Conservation (phyloP, 345 rosid species). For the Tarenaya hassleriana region DNA sequence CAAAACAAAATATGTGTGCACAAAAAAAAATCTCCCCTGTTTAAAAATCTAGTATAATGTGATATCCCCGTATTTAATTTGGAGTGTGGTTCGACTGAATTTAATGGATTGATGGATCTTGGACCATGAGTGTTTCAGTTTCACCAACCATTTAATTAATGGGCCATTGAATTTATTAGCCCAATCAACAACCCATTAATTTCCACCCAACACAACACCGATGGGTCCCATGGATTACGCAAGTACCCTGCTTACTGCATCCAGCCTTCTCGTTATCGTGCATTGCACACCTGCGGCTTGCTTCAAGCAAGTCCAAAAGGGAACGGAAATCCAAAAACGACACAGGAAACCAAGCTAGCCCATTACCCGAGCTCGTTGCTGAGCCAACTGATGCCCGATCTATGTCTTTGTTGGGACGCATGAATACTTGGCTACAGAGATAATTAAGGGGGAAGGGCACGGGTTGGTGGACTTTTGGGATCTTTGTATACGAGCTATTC, state of each 20-base stretch:
- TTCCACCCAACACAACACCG: too few relatives aligned
- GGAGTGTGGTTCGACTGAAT: too few relatives aligned
- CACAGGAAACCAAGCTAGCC: conserved; percentile 29
- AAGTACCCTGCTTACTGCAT: conserved; percentile 47
- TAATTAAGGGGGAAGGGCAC: conserved; percentile 55
- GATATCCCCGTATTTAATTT: too few relatives aligned
- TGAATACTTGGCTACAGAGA: conserved; percentile 59
- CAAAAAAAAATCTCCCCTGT: too few relatives aligned
- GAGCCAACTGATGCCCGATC: conserved; percentile 56
- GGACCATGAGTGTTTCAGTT: too few relatives aligned
- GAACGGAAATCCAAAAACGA: conserved; percentile 43
- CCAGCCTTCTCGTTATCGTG: conserved; percentile 62
- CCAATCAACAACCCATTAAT: too few relatives aligned
- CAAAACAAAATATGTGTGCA: too few relatives aligned
- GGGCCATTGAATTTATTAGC: too few relatives aligned
- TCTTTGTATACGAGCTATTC: conserved; percentile 51
- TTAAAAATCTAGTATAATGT: too few relatives aligned
- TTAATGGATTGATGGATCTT: too few relatives aligned
- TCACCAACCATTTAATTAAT: too few relatives aligned
- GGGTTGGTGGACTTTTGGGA: conserved; percentile 79
- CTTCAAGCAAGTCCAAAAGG: conserved; percentile 67
- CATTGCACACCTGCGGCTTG: conserved; percentile 52
- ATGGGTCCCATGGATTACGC: too few relatives aligned
- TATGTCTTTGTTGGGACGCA: conserved; percentile 75
- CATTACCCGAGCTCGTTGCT: conserved; percentile 61